Percentiles rank a stretch among this genome's conserved stretches.
These are phyloP conservation scores for Backusella mclennaniae DNA, from an alignment of 192 early-diverging fungal genomes.

Conservation along the genomic window DNA sequence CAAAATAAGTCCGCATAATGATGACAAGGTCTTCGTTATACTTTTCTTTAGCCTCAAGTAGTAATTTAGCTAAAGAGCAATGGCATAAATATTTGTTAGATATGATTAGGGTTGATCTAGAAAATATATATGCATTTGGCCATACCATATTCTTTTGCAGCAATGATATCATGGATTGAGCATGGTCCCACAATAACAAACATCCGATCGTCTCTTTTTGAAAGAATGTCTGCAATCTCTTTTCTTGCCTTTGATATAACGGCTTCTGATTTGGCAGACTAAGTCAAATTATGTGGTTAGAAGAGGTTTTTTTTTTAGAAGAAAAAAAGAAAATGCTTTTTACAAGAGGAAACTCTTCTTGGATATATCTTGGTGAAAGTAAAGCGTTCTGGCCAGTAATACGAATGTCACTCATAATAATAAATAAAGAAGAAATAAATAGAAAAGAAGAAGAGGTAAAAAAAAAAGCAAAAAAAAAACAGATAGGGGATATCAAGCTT, in stretches of 20 bases:
- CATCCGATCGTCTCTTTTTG: conserved; percentile 79
- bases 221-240: conserved; percentile 69
- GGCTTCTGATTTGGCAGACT: conserved; percentile 18
- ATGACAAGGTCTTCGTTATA: conserved; percentile 77
- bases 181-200: conserved; percentile 92
- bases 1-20: conserved; percentile 98
- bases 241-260: conserved; percentile 49
- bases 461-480: background rate
- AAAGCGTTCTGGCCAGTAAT: conserved; percentile 84
- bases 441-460: background rate
- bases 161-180: conserved; percentile 88
- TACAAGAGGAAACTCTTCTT: conserved; percentile 80
- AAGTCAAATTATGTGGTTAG: background rate
- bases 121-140: background rate
- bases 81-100: background rate
- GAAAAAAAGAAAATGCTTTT: conserved; percentile 20
- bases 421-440: background rate
- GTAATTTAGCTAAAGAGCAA: conserved; percentile 12
- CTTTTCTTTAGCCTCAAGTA: conserved; percentile 40
- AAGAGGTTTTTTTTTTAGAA: background rate
- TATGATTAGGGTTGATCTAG: background rate
- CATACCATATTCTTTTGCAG: conserved; percentile 81
- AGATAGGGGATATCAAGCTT: conserved; percentile 1
- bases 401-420: conserved; percentile 72
- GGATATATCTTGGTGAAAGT: conserved; percentile 80